phyloP scores from a whole-genome alignment of 306 rosid species.

The Quercus cerris region DNA sequence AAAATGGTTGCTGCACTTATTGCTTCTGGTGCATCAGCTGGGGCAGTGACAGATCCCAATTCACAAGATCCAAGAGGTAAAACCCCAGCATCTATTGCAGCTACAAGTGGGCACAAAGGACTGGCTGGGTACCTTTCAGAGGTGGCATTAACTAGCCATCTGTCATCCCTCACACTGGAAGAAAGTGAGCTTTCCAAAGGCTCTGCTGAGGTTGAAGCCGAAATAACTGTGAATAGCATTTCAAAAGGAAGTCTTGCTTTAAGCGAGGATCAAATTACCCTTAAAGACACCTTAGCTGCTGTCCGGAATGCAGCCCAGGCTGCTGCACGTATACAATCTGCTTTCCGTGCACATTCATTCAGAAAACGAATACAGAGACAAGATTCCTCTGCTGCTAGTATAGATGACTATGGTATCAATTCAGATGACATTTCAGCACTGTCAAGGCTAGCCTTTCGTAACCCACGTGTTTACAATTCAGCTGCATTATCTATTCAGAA shows the following conservation, averaged over 20 bases:
- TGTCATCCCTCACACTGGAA: slow-evolving; percentile 79
- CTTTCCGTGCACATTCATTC: slow-evolving; percentile 89
- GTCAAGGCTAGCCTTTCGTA: slow-evolving; percentile 60
- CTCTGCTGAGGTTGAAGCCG: slow-evolving; percentile 73
- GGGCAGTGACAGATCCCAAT: slow-evolving; percentile 94
- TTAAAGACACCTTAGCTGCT: slow-evolving; percentile 63
- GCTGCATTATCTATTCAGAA: slow-evolving; percentile 96
- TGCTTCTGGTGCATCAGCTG: slow-evolving; percentile 93
- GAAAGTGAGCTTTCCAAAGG: slow-evolving; percentile 60
- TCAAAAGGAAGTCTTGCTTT: slow-evolving; percentile 42
- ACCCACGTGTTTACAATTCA: slow-evolving; percentile 52
- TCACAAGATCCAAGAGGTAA: slow-evolving; percentile 67
- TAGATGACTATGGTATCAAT: slow-evolving; percentile 45
- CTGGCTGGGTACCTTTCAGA: slow-evolving; percentile 98
- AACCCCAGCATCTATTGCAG: slow-evolving; percentile 87
- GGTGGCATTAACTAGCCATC: slow-evolving; percentile 75
- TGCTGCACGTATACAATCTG: slow-evolving; percentile 89
- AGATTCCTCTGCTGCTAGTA: slow-evolving; percentile 21
- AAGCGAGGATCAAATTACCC: slow-evolving; percentile 56
- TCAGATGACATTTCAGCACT: slow-evolving; percentile 46
- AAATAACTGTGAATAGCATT: slow-evolving; percentile 48
- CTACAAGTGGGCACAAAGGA: slow-evolving; percentile 70
- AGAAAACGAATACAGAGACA: slow-evolving; percentile 50
- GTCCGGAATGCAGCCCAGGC: slow-evolving; percentile 88
- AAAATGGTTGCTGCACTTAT: slow-evolving; percentile 82